A percentile compares a stretch with the other conserved stretches of the same genome.
These are phyloP conservation scores for Paecilomyces formosus DNA, from an alignment of 2,329 filamentous ascomycete genomes.

Conservation along the genomic window DNA sequence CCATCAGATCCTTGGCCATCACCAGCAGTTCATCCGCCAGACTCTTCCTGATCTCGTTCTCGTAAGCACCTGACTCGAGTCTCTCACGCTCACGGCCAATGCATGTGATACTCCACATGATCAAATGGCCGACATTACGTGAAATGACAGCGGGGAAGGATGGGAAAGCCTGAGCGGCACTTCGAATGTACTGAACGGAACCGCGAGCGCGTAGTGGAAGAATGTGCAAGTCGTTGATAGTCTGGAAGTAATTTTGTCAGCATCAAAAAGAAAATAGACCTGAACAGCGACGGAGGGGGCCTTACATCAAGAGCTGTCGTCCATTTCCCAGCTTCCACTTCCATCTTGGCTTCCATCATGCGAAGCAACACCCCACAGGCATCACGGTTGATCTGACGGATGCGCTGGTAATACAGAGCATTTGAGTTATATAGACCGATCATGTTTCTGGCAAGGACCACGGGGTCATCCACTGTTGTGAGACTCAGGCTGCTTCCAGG, in stretches of 20 bases:
- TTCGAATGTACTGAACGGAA: slow-evolving; percentile 71
- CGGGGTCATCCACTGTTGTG: slow-evolving; percentile 60
- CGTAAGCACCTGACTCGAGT: slow-evolving; percentile 64
- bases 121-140: slow-evolving; percentile 79
- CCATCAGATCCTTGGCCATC: slow-evolving; percentile 82
- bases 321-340: slow-evolving; percentile 53
- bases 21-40: slow-evolving; percentile 65
- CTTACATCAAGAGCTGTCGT: slow-evolving; percentile 58
- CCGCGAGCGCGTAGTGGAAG: slow-evolving; percentile 70
- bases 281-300: background rate
- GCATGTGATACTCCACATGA: slow-evolving; percentile 89
- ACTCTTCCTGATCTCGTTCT: slow-evolving; percentile 39
- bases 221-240: slow-evolving; percentile 67
- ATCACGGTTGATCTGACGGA: slow-evolving; percentile 51
- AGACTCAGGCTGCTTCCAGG: slow-evolving; percentile 48
- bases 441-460: slow-evolving; percentile 57
- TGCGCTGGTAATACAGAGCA: slow-evolving; percentile 53
- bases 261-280: background rate
- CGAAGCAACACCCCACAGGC: slow-evolving; percentile 52
- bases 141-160: slow-evolving; percentile 72
- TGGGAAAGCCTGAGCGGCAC: slow-evolving; percentile 72
- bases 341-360: slow-evolving; percentile 54
- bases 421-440: slow-evolving; percentile 54
- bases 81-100: slow-evolving; percentile 71
- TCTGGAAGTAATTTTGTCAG: slow-evolving; percentile 38